Evolutionary conservation across 257 asterid species (phyloP).

Genomic region (Fraxinus americana): DNA sequence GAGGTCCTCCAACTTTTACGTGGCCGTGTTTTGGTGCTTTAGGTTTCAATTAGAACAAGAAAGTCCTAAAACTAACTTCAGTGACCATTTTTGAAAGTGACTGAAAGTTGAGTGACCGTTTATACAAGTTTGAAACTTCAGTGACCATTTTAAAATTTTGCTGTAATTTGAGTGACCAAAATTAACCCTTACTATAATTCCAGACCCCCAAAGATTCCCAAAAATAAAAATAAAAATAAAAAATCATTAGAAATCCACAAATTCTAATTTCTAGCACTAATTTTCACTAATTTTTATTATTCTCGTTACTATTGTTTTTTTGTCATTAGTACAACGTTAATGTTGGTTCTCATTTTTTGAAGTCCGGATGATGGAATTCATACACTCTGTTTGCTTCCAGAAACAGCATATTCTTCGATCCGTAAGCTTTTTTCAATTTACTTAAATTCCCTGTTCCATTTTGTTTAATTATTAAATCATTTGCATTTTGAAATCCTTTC

Average conservation of each 20-base stretch:
- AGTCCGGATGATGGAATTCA: conserved; percentile 45
- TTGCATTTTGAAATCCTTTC: conserved; percentile 24
- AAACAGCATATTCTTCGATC: conserved; percentile 43
- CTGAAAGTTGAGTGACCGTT: no score
- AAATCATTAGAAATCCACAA: not conserved
- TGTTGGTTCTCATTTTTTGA: conserved; percentile 30
- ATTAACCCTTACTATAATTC: not conserved
- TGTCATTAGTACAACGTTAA: conserved; percentile 7
- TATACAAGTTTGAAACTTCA: no score
- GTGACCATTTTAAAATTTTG: no score
- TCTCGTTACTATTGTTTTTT: not conserved
- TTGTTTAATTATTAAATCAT: conserved; percentile 32
- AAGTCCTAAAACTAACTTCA: no score
- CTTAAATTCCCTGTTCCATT: conserved; percentile 20
- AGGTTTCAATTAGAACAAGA: no score
- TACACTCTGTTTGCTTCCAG: conserved; percentile 31
- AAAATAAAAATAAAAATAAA: no score
- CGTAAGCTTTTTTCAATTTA: conserved; percentile 39
- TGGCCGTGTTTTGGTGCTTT: no score
- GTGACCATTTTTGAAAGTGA: no score
- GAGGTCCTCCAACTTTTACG: no score
- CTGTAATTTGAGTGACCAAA: no score
- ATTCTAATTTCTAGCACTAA: not conserved
- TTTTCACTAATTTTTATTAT: not conserved
- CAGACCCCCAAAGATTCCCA: not conserved